Conservation (phyloP, 495 filamentous ascomycete genomes). For the Talaromyces wortmannii region DNA sequence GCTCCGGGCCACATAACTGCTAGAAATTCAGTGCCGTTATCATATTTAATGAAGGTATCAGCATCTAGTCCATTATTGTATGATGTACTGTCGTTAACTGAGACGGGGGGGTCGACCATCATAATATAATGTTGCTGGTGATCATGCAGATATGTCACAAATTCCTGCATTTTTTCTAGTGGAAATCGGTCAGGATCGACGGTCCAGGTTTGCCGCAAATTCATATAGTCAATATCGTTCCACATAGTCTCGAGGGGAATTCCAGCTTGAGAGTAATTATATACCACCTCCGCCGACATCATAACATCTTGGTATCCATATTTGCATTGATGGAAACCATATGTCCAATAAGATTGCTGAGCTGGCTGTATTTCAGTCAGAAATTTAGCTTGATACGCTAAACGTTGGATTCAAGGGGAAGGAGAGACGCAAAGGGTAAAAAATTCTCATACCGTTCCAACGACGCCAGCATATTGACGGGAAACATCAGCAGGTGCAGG, state of each 20-base stretch:
- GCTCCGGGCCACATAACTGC: slow-evolving; percentile 22
- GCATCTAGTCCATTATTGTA: slow-evolving; percentile 1
- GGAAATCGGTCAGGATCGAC: slow-evolving; percentile 13
- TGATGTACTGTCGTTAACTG: slow-evolving; percentile 6
- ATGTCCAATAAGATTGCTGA: slow-evolving; percentile 57
- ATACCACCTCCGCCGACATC: slow-evolving; percentile 36
- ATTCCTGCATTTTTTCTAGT: slow-evolving; percentile 4
- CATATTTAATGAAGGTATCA: slow-evolving; percentile 10
- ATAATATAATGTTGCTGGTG: slow-evolving; percentile 14
- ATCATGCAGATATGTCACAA: slow-evolving; percentile 11
- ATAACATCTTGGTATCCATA: slow-evolving; percentile 51
- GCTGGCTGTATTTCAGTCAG: slow-evolving; percentile 51
- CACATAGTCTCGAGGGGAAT: slow-evolving; percentile 59
- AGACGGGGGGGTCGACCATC: slow-evolving; percentile 40
- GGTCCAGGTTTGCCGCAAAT: slow-evolving; percentile 13
- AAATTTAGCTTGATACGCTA: slow-evolving; percentile 16
- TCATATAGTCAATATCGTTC: slow-evolving; percentile 27
- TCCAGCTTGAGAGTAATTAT: slow-evolving; percentile 37
- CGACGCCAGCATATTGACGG: slow-evolving; percentile 33
- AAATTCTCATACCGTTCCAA: slow-evolving; percentile 15
- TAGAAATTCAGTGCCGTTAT: slow-evolving; percentile 24
- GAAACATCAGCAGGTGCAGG: slow-evolving; percentile 43
- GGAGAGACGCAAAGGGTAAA: too few species aligned
- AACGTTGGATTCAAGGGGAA: too few species aligned
- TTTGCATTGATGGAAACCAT: slow-evolving; percentile 53